These are phyloP conservation scores for Alternaria incomplexa DNA, from an alignment of 2,329 filamentous ascomycete species.

Conservation along the genomic window DNA sequence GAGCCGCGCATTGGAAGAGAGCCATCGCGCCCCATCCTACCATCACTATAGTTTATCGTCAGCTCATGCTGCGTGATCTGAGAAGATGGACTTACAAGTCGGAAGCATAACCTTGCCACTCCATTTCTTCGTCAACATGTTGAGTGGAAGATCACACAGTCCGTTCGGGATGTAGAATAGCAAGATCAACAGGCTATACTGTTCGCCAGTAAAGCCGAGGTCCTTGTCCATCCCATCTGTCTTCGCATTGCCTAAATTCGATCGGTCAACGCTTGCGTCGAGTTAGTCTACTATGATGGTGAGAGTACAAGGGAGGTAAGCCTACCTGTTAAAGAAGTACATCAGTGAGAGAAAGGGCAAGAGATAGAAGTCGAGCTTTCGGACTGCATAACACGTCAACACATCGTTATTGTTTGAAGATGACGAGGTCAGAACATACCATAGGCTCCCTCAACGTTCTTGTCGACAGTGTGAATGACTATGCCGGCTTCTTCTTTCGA, in stretches of 20 bases:
- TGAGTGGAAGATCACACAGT: slow-evolving; percentile 57
- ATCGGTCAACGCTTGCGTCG: slow-evolving; percentile 46
- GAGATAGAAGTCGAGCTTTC: background rate
- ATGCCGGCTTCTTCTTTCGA: background rate
- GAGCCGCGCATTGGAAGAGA: slow-evolving; percentile 57
- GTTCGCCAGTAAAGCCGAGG: slow-evolving; percentile 50
- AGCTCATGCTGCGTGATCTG: slow-evolving; percentile 1
- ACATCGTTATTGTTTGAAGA: background rate
- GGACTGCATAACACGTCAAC: background rate
- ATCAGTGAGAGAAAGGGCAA: background rate
- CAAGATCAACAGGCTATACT: slow-evolving; percentile 55
- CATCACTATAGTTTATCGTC: slow-evolving; percentile 42
- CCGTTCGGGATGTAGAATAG: slow-evolving; percentile 61
- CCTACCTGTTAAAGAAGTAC: background rate
- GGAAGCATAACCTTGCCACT: slow-evolving; percentile 54
- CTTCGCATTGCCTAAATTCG: slow-evolving; percentile 59
- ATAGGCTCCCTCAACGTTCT: background rate
- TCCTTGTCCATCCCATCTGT: slow-evolving; percentile 58
- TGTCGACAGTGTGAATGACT: background rate
- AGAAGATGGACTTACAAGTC: slow-evolving; percentile 19
- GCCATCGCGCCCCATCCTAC: slow-evolving; percentile 58
- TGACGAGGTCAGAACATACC: background rate
- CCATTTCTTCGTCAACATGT: slow-evolving; percentile 56
- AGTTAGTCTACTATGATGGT: slow-evolving; percentile 44
- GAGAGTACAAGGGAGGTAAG: too few relatives aligned